Conservation (phyloP, 441 rosid species). For the Caryocar brasiliense region DNA sequence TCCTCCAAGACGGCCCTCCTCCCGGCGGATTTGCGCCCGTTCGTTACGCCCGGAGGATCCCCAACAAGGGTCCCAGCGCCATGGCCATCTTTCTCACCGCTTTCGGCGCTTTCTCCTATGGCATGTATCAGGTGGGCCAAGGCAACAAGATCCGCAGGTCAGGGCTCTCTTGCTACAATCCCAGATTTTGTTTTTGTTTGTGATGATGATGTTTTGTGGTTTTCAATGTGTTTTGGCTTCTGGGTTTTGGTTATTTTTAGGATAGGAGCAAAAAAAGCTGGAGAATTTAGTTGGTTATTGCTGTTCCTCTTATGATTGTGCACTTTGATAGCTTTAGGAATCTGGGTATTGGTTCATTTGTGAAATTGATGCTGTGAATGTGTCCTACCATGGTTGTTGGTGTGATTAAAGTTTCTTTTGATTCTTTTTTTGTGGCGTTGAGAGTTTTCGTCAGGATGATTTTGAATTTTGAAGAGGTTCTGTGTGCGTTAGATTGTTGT, state of each 20-base stretch:
- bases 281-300: background rate
- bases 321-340: too few species aligned
- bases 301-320: background rate
- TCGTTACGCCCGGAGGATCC: constrained; percentile 85
- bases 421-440: too few species aligned
- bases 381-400: too few species aligned
- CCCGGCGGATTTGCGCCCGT: constrained; percentile 92
- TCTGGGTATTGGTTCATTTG: too few species aligned
- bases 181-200: background rate
- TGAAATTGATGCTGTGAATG: too few species aligned
- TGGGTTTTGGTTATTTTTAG: background rate
- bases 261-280: background rate
- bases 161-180: background rate
- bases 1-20: constrained; percentile 93
- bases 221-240: background rate
- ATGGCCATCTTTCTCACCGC: constrained; percentile 72
- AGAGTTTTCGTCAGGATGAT: too few species aligned
- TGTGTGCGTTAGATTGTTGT: too few species aligned
- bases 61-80: constrained; percentile 85
- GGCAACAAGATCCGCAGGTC: constrained; percentile 91
- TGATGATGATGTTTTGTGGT: background rate
- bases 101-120: constrained; percentile 79
- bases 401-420: too few species aligned
- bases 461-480: too few species aligned
- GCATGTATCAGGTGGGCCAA: constrained; percentile 91